Base-by-base conservation (phyloP, 257 asterid species). In the Avicennia marina region DNA sequence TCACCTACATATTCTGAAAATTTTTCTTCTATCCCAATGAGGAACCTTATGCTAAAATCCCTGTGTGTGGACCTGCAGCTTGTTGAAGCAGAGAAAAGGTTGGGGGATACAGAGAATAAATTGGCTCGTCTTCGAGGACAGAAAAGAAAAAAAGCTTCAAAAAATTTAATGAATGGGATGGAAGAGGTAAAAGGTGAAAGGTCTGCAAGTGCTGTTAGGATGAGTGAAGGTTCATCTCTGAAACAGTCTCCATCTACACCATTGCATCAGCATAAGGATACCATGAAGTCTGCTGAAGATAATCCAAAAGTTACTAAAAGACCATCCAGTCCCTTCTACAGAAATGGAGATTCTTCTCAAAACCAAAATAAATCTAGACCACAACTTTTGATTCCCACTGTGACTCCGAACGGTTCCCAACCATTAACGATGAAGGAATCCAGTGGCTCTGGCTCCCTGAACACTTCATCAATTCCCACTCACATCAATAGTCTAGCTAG, bases 31-130 rank as follows among this genome's bases (percentile, higher is more conserved):
- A 15, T 41, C 55, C 27, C 47, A 19, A 55, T 68, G 63, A 53
- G 29, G 61, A 58, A 34, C 21, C 48, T n/a, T 43, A 11, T 15
- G 40, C 60, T 55, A 52, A 65, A 36, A 39, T 29, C 39, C 46
- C 39, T 61, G 50, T 67, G 56, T 56, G 42, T 58, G 65, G 20
- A n/a, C 44, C 47, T 72, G 61, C 82, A 85, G 90, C 85, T 81
- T 69, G 71, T 60, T 15, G 73, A 66, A 41, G 76, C 81, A 68
- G 81, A 76, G 62, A 85, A 56, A 76, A 85, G 75, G 56, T 56
- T 81, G 73, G 81, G 71, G 50, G 87, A 74, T 61, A 70, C 85
- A 61, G 78, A 77, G 64, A 68, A 7, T 51, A 68, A 75, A 61
- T 66, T 85, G 67, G 85, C 77, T 63, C 80, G 69, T 32, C 76